Base-by-base conservation (phyloP, 129 eudicot species). In the Flaveria trinervia region DNA sequence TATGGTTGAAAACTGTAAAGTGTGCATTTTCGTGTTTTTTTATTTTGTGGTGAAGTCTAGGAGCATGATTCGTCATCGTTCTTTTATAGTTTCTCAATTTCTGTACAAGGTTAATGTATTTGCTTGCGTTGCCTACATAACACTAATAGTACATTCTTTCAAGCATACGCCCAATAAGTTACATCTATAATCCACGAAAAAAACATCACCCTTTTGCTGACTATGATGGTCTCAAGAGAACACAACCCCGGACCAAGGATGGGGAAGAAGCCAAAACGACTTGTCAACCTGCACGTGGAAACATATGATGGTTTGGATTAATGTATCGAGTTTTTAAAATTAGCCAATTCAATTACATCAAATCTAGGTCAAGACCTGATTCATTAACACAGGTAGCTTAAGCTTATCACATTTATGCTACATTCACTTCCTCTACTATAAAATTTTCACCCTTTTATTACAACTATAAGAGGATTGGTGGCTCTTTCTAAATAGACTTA, bases 151-250 rank as follows among this genome's bases (percentile, higher is more conserved):
- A 52, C 23, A n/a, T n/a, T 16, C 9, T n/a, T 56, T 52, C 22
- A 55, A 55, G 7, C 1, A 7, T 17, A 56, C 26, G 18, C 9
- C 4, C 26, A 56, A 56, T 18, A 56, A 18, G 62, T 56, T 60
- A 25, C 66, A 60, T 60, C 41, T 12, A 3, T 10, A 60, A 60
- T 23, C 25, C 1, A 0, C 13, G 14, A 49, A 49, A 49, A 13
- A 11, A 12, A 4, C 16, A 13, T 13, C 54, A 49, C 54, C 17
- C 17, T 81, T 86, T 60, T 33, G 82, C 70, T 41, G 92, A 73
- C 22, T 86, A 26, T 5, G 91, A 70, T 50, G 92, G 92, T 78
- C 97, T 86, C 51, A 93, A 79, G 25, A 93, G 82, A 75, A 93
- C 77, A 72, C 90, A 93, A 9, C 90, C 77, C 41, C 45, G 96